phyloP scores from a whole-genome alignment of 148 eudicot genomes.

The Amaranthus hypochondriacus region DNA sequence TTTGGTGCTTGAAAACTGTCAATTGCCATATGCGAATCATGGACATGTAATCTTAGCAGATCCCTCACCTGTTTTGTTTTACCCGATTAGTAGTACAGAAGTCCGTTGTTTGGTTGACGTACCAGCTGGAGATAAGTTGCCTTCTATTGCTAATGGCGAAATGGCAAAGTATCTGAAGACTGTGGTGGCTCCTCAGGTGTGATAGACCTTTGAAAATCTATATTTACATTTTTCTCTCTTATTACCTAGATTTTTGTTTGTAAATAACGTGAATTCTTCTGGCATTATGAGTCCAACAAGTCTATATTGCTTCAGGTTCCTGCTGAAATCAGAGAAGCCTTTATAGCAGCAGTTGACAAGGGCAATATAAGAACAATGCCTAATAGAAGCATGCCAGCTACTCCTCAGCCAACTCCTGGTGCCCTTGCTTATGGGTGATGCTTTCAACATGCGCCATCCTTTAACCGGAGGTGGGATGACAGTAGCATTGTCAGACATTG shows the following conservation, averaged over 20 bases:
- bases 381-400: conserved; percentile 79
- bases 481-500: conserved; percentile 73
- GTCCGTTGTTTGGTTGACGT: conserved; percentile 73
- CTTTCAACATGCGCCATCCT: conserved; percentile 92
- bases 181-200: conserved; percentile 69
- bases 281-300: not conserved
- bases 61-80: conserved; percentile 72
- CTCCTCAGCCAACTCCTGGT: conserved; percentile 73
- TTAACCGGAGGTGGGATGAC: conserved; percentile 94
- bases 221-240: not conserved
- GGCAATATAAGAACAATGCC: conserved; percentile 74
- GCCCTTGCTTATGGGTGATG: conserved; percentile 84
- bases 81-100: conserved; percentile 66
- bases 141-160: conserved; percentile 72
- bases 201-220: not conserved
- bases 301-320: conserved; percentile 42
- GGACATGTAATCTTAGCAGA: conserved; percentile 73
- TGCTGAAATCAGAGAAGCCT: conserved; percentile 50
- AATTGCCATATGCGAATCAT: conserved; percentile 52
- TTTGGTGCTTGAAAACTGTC: conserved; percentile 58
- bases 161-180: conserved; percentile 64
- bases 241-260: not conserved
- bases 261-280: not conserved
- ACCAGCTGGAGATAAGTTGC: conserved; percentile 66
- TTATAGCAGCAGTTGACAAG: conserved; percentile 60